phyloP scores from a whole-genome alignment of 2,329 filamentous ascomycete species.

The Calonectria multiphialidica region DNA sequence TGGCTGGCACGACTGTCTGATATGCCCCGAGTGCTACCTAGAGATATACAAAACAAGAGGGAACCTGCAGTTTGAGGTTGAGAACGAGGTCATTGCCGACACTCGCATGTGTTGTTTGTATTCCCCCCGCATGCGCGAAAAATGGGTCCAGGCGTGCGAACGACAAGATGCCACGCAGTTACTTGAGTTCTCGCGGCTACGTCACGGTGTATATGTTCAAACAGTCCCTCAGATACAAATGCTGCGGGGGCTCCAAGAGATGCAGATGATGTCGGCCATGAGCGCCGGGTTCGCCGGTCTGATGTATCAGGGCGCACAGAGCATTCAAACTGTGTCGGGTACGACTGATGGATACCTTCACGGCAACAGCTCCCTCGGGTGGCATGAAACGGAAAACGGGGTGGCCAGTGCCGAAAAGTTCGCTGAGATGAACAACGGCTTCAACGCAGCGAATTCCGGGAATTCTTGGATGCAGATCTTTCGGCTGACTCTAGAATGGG shows the following conservation, averaged over 20 bases:
- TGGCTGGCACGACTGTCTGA: conserved; percentile 14
- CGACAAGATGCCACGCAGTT: not conserved
- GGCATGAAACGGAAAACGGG: conserved; percentile 17
- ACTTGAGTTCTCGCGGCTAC: not conserved
- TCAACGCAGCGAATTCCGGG: not conserved
- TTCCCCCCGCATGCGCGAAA: conserved; percentile 12
- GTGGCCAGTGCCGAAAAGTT: conserved; percentile 9
- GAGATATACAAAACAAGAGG: conserved; percentile 1
- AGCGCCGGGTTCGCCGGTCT: conserved; percentile 13
- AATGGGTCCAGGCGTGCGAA: conserved; percentile 4
- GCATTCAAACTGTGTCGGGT: conserved; percentile 3
- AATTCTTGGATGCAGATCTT: conserved; percentile 10
- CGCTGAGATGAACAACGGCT: conserved; percentile 4
- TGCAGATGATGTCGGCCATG: conserved; percentile 17
- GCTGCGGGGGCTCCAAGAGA: conserved; percentile 6
- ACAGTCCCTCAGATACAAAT: conserved; percentile 15
- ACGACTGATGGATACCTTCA: conserved; percentile 9
- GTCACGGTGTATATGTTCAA: conserved; percentile 6
- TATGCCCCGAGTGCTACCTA: conserved; percentile 9
- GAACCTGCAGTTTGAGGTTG: not conserved
- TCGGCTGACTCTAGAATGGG: not conserved
- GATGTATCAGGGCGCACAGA: conserved; percentile 10
- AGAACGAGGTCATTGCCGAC: not conserved
- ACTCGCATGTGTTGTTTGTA: conserved; percentile 16
- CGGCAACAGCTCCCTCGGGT: conserved; percentile 5